phyloP scores from a whole-genome alignment of 257 asterid genomes.

The Vinca minor region DNA sequence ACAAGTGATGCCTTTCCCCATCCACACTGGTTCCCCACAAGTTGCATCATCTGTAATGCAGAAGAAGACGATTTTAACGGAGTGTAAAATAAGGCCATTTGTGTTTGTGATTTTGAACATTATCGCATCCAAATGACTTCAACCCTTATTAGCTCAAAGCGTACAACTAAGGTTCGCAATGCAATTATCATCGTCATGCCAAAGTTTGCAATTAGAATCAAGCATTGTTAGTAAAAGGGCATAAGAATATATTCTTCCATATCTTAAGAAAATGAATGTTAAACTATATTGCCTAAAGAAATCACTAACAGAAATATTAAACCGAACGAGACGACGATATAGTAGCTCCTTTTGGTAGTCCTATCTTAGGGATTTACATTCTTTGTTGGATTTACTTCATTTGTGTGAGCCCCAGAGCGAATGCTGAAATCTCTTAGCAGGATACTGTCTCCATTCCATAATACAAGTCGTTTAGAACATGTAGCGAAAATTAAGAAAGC shows the following conservation, averaged over 20 bases:
- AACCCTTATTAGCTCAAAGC: background rate
- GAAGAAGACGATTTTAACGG: background rate
- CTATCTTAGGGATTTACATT: no score
- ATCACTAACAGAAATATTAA: background rate
- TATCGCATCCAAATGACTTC: background rate
- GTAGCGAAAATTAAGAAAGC: background rate
- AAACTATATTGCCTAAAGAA: background rate
- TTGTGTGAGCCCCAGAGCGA: no score
- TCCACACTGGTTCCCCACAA: conserved; percentile 47
- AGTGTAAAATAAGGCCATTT: background rate
- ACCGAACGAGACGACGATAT: background rate
- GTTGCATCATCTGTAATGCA: conserved; percentile 41
- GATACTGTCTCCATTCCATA: background rate
- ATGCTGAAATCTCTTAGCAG: no score
- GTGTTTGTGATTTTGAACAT: background rate
- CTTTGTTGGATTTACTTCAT: no score
- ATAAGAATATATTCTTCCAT: background rate
- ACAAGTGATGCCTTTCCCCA: conserved; percentile 60
- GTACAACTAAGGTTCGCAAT: no score
- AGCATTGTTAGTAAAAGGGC: background rate
- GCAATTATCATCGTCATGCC: background rate
- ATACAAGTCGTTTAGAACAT: background rate
- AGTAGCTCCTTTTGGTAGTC: no score
- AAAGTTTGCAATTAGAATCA: background rate
- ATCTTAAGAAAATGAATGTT: background rate